Evolutionary conservation across 2,329 filamentous ascomycete genomes (phyloP).

Genomic region (Gnomoniopsis smithogilvyi): DNA sequence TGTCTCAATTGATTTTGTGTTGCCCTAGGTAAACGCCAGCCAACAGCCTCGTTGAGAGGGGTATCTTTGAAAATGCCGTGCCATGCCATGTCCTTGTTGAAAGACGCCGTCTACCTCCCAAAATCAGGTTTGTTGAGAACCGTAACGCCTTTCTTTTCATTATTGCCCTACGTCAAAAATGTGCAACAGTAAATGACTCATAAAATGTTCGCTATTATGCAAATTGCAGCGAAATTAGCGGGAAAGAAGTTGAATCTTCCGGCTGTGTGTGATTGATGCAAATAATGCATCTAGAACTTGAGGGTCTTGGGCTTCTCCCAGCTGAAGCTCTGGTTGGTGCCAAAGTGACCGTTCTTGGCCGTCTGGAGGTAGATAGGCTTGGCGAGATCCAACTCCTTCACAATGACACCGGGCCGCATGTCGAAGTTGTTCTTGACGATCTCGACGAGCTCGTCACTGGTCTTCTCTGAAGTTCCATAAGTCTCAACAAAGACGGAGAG

Average conservation of each 20-base stretch:
- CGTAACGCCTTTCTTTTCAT: slow-evolving; percentile 29
- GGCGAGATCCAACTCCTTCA: slow-evolving; percentile 91
- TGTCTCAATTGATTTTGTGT: slow-evolving; percentile 24
- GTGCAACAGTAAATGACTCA: slow-evolving; percentile 2
- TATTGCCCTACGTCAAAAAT: slow-evolving; percentile 12
- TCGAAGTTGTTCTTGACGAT: slow-evolving; percentile 98
- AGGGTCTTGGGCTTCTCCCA: slow-evolving; percentile 99
- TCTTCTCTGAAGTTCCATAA: slow-evolving; percentile 90
- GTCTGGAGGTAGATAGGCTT: slow-evolving; percentile 98
- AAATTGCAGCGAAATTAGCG: background rate
- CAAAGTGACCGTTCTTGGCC: slow-evolving; percentile 99
- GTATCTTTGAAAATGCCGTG: slow-evolving; percentile 28
- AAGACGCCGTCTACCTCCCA: slow-evolving; percentile 30
- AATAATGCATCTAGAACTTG: slow-evolving; percentile 65
- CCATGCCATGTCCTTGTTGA: slow-evolving; percentile 31
- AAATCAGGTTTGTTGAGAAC: slow-evolving; percentile 34
- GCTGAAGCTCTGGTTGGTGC: slow-evolving; percentile 91
- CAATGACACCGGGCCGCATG: slow-evolving; percentile 95
- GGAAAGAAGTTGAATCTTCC: slow-evolving; percentile 30
- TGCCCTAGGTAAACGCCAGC: slow-evolving; percentile 26
- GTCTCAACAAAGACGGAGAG: slow-evolving; percentile 97
- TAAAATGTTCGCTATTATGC: background rate
- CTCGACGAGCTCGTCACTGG: slow-evolving; percentile 87
- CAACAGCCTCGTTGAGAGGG: slow-evolving; percentile 30
- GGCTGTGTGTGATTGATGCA: slow-evolving; percentile 4